Evolutionary conservation across 768 basidiomycete species (phyloP).

Genomic region (Trichaptum fuscoviolaceum): DNA sequence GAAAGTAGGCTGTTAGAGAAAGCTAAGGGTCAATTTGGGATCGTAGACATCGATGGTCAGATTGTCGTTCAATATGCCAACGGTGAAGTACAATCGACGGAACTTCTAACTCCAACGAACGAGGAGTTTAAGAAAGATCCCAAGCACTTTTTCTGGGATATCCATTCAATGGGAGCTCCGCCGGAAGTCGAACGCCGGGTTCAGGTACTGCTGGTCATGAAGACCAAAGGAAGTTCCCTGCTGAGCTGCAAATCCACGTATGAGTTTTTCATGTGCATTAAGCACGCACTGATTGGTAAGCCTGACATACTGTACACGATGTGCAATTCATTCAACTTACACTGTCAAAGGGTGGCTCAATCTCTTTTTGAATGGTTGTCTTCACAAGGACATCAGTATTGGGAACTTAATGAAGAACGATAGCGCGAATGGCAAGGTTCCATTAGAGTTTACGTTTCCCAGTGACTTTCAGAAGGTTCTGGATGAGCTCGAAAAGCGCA

Average conservation of each 20-base stretch:
- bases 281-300: background rate
- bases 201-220: background rate
- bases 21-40: too few species aligned
- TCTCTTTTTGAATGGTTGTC: background rate
- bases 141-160: background rate
- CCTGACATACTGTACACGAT: background rate
- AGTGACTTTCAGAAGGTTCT: background rate
- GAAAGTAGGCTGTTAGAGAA: too few species aligned
- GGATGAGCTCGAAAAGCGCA: background rate
- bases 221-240: background rate
- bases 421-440: background rate
- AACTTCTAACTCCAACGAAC: background rate
- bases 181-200: background rate
- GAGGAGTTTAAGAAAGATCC: background rate
- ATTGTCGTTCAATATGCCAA: too few species aligned
- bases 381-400: conserved; percentile 1
- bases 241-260: background rate
- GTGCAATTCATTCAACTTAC: too few species aligned
- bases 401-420: background rate
- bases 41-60: too few species aligned
- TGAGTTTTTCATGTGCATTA: background rate
- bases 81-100: too few species aligned
- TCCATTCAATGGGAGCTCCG: background rate
- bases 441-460: background rate
- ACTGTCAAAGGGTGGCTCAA: background rate